Evolutionary conservation across 1,284 basidiomycete genomes (phyloP).

Genomic region (Amylostereum areolatum): DNA sequence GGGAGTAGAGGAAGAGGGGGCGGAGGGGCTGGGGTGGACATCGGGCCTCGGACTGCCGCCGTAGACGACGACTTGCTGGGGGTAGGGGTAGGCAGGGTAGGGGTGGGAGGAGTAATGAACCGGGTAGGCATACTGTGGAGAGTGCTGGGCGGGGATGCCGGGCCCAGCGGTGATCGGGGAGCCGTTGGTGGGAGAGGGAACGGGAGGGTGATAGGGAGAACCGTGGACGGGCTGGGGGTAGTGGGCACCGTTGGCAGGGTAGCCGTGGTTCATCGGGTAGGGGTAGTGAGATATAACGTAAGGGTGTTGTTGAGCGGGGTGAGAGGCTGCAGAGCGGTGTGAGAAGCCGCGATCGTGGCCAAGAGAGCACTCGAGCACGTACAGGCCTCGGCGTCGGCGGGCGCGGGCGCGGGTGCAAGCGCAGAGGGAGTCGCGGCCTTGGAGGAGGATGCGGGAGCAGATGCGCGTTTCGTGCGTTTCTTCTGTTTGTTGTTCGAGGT

Average conservation of each 20-base stretch:
- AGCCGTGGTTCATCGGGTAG: conserved; percentile 52
- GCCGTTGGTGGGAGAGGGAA: conserved; percentile 35
- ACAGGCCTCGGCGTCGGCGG: too few relatives aligned
- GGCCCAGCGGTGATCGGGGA: conserved; percentile 29
- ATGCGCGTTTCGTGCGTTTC: conserved; percentile 7
- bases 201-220: conserved; percentile 29
- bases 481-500: conserved; percentile 11
- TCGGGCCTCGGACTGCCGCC: not conserved
- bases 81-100: conserved; percentile 16
- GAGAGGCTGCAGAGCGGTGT: too few relatives aligned
- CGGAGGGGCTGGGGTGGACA: not conserved
- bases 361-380: too few relatives aligned
- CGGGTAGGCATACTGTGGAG: conserved; percentile 50
- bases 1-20: not conserved
- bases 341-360: too few relatives aligned
- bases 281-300: conserved; percentile 1
- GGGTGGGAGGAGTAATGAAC: conserved; percentile 48
- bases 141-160: conserved; percentile 33
- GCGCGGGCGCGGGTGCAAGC: too few relatives aligned
- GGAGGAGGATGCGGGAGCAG: conserved; percentile 9
- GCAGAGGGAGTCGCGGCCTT: too few relatives aligned
- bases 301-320: too few relatives aligned
- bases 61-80: not conserved
- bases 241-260: conserved; percentile 43
- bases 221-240: conserved; percentile 44